Evolutionary conservation across 2,329 filamentous ascomycete species (phyloP).

Genomic region (Colletotrichum phormii): DNA sequence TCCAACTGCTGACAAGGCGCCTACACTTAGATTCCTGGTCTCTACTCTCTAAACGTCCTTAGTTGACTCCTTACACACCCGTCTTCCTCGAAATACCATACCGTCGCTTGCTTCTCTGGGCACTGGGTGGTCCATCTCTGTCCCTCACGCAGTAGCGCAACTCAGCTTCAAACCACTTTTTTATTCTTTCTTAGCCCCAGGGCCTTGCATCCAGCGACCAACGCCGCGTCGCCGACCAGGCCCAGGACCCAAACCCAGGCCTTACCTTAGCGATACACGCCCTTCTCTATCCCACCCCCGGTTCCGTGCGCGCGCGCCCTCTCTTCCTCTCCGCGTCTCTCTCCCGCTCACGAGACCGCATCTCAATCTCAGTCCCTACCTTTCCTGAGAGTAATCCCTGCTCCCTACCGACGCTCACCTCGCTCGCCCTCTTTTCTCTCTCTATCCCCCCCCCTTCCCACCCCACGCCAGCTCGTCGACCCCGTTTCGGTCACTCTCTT

Average conservation of each 20-base stretch:
- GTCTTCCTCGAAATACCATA: constrained; percentile 1
- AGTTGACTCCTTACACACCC: background rate
- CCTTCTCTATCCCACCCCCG: constrained; percentile 7
- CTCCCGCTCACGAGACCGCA: background rate
- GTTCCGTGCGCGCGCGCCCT: constrained; percentile 26
- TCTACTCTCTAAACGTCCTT: too few relatives aligned
- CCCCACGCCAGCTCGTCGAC: constrained; percentile 16
- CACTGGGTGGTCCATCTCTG: background rate
- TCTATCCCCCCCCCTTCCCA: constrained; percentile 28
- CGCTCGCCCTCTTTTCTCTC: constrained; percentile 34
- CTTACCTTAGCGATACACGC: background rate
- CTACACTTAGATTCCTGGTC: background rate
- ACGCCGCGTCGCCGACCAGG: constrained; percentile 6
- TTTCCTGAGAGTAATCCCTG: background rate
- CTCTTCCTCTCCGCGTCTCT: background rate
- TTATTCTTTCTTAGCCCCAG: background rate
- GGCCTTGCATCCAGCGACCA: constrained; percentile 22
- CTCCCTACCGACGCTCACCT: constrained; percentile 29
- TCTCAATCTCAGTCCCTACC: background rate
- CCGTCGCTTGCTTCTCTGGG: background rate
- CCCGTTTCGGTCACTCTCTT: constrained; percentile 15
- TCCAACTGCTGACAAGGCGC: constrained; percentile 18
- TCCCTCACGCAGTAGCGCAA: background rate
- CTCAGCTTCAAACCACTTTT: background rate
- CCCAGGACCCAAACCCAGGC: constrained; percentile 1